Percentiles rank a stretch among this genome's conserved stretches.
These are phyloP conservation scores for Leishmania lainsoni DNA, from an alignment of 208 protist species.

Conservation along the genomic window DNA sequence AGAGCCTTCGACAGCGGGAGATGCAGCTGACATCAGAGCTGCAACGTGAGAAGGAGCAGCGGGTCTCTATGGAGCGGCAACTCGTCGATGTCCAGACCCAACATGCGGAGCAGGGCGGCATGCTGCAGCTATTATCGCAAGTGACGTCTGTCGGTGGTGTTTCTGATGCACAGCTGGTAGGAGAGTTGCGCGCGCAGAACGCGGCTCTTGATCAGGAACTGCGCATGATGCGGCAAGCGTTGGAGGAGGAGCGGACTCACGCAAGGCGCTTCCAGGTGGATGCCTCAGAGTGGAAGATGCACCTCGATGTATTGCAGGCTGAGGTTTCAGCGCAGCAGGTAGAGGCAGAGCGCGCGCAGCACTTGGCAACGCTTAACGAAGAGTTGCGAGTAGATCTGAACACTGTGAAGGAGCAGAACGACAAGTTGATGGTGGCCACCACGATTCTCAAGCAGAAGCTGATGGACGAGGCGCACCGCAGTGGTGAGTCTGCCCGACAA, in stretches of 20 bases:
- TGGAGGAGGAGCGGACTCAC: slow-evolving; percentile 59
- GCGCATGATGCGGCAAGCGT: slow-evolving; percentile 38
- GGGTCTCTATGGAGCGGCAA: slow-evolving; percentile 38
- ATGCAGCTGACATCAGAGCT: slow-evolving; percentile 62
- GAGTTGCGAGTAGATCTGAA: slow-evolving; percentile 58
- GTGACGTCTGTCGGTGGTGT: slow-evolving; percentile 25
- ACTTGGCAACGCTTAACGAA: slow-evolving; percentile 68
- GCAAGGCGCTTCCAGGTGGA: slow-evolving; percentile 55
- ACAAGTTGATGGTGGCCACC: slow-evolving; percentile 76
- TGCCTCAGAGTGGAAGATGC: slow-evolving; percentile 57
- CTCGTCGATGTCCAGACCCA: slow-evolving; percentile 47
- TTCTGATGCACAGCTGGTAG: slow-evolving; percentile 43
- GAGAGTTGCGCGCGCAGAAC: slow-evolving; percentile 72
- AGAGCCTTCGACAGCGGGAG: slow-evolving; percentile 79
- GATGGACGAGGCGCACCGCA: slow-evolving; percentile 65
- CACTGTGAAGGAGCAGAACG: slow-evolving; percentile 78
- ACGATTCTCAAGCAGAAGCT: slow-evolving; percentile 78
- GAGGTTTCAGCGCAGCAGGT: slow-evolving; percentile 61
- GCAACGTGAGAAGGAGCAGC: slow-evolving; percentile 47
- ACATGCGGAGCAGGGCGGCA: slow-evolving; percentile 64
- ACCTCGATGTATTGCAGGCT: slow-evolving; percentile 58
- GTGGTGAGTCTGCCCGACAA: slow-evolving; percentile 50
- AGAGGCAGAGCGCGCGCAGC: slow-evolving; percentile 58
- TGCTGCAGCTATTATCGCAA: slow-evolving; percentile 48
- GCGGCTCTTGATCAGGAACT: slow-evolving; percentile 59